Percentiles rank a stretch among this genome's conserved stretches.
These are phyloP conservation scores for Mycogone perniciosa DNA, from an alignment of 2,329 filamentous ascomycete genomes.

Conservation along the genomic window DNA sequence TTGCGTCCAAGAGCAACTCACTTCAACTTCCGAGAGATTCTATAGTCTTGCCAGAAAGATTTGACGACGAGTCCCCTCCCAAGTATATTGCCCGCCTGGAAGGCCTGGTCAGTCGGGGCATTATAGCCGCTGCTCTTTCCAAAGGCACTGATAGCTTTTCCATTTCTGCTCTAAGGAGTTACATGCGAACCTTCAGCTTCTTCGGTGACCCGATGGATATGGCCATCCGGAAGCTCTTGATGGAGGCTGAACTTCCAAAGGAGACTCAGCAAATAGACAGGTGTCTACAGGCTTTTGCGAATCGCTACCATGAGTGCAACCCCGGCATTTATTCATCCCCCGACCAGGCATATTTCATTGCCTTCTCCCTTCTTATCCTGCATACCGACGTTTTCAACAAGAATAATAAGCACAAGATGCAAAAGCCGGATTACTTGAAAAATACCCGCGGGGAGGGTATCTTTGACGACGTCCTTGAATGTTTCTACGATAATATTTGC, in stretches of 20 bases:
- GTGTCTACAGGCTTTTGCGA: slow-evolving; percentile 87
- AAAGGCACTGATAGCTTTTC: slow-evolving; percentile 83
- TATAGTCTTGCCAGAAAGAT: slow-evolving; percentile 65
- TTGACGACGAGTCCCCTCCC: slow-evolving; percentile 83
- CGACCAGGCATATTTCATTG: slow-evolving; percentile 97
- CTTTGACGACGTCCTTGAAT: slow-evolving; percentile 87
- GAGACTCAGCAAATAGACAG: slow-evolving; percentile 98
- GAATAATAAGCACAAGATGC: slow-evolving; percentile 99
- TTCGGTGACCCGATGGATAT: slow-evolving; percentile 98
- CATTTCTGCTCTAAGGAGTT: slow-evolving; percentile 77
- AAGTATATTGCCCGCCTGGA: slow-evolving; percentile 83
- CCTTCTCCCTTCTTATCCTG: slow-evolving; percentile 91
- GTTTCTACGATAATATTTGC: slow-evolving; percentile 97
- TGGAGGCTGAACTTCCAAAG: slow-evolving; percentile 93
- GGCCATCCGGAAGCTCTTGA: slow-evolving; percentile 88
- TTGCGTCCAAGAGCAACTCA: slow-evolving; percentile 74
- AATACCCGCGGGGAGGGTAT: slow-evolving; percentile 89
- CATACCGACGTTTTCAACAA: slow-evolving; percentile 99
- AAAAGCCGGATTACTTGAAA: slow-evolving; percentile 89
- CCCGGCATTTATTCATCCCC: slow-evolving; percentile 86
- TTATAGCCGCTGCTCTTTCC: slow-evolving; percentile 78
- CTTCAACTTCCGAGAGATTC: slow-evolving; percentile 70
- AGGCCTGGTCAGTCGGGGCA: slow-evolving; percentile 69
- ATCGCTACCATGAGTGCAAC: slow-evolving; percentile 97
- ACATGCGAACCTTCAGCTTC: slow-evolving; percentile 91